phyloP scores from a whole-genome alignment of 83 land plant genomes.

The Thuja plicata region DNA sequence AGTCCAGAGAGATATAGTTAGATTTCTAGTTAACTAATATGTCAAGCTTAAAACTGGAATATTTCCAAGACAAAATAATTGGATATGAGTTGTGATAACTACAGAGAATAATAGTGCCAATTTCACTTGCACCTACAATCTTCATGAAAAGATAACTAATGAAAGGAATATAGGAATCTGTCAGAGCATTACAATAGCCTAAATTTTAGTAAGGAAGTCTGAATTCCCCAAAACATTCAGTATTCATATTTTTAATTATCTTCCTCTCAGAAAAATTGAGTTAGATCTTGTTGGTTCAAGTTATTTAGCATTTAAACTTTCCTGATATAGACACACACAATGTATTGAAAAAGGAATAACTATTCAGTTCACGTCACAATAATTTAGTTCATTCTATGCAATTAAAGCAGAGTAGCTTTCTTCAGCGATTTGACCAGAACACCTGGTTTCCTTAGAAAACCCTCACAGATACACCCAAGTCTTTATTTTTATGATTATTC shows the following conservation, averaged over 20 bases:
- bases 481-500: neutral
- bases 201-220: neutral
- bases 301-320: neutral
- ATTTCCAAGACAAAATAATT: no score
- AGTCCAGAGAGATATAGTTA: no score
- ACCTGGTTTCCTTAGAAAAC: neutral
- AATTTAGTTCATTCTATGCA: neutral
- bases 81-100: no score
- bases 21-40: no score
- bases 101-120: no score
- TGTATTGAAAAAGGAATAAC: neutral
- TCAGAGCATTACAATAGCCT: neutral
- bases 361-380: neutral
- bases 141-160: no score
- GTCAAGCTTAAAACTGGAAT: no score
- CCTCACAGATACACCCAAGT: neutral
- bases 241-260: neutral
- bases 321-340: neutral
- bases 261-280: neutral
- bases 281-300: neutral
- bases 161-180: no score
- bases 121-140: no score
- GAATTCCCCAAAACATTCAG: neutral
- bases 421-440: neutral
- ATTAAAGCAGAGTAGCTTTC: neutral